Conservation (phyloP, 176 grass and related monocot species). For the Avena eriantha region DNA sequence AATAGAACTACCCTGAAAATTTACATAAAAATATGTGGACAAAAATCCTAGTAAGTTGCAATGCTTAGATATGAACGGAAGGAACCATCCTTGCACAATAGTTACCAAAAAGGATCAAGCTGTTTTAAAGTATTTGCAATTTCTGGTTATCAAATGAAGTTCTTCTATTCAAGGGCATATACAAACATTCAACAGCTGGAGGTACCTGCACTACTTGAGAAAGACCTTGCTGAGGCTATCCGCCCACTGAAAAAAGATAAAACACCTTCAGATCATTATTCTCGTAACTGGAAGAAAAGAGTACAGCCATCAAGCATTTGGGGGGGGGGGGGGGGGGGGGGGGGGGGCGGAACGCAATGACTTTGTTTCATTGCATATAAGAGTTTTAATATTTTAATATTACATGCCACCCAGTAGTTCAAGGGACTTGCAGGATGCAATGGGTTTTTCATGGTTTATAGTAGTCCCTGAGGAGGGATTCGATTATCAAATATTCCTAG, state of each 20-base stretch:
- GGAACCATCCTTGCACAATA: background rate
- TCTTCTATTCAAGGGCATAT: constrained; percentile 5
- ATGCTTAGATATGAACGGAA: background rate
- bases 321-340: too few species aligned
- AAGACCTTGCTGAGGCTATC: constrained; percentile 52
- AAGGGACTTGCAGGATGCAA: background rate
- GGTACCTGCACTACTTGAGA: constrained; percentile 79
- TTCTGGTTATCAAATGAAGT: background rate
- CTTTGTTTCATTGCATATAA: too few species aligned
- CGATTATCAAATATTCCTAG: background rate
- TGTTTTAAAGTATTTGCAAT: background rate
- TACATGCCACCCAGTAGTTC: background rate
- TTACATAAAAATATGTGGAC: constrained; percentile 1
- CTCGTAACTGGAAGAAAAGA: background rate
- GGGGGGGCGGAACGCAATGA: too few species aligned
- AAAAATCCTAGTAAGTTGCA: background rate
- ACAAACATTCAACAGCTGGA: constrained; percentile 21
- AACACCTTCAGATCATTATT: constrained; percentile 26
- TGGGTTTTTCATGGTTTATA: constrained; percentile 10
- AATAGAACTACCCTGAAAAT: background rate
- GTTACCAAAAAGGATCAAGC: background rate
- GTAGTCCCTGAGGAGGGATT: background rate
- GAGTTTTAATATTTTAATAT: too few species aligned
- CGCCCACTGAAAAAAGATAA: constrained; percentile 43
- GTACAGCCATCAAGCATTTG: background rate